Base-by-base conservation (phyloP, 768 basidiomycete genomes). In the Inosperma sp. region DNA sequence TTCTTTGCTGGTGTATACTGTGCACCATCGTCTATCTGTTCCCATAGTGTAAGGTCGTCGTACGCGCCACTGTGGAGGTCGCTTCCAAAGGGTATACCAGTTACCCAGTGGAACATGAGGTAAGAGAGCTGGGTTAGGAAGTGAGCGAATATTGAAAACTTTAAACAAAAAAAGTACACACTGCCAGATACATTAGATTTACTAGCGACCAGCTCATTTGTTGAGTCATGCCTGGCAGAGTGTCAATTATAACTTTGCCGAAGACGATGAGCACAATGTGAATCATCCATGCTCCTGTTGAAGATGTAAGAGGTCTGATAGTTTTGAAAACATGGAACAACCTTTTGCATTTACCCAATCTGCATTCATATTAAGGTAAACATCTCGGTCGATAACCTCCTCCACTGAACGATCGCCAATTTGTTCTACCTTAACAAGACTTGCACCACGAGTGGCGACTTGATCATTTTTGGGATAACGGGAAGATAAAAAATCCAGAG, bases 1-100 rank as follows among this genome's bases (percentile, higher is more conserved):
- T 99, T 99, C 74, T 92, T 96, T 5, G 96, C 86, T 1, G 96
- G 96, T 5, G 96, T 99, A 69, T 98, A 96, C 62, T 98, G 96
- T 1, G 94, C 96, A 31, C 96, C 96, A 43, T 90, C 88, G 68
- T 99, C 96, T 43, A 99, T 99, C 76, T 99, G 96, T 65, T 99
- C 96, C 96, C 96, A 99, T 25, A 99, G 74, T 0, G 96, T 98
- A 41, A 98, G 79, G 60, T 97, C 92, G 66, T 98, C 96, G 69
- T 95, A 99, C 10, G 93, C 96, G 19, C 96, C 96, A 9, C 85
- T 86, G 59, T 91, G 88, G 36, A 86, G 72, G 53, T 88, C 84
- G 50, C 82, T 84, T 61, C 93, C 86, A 67, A 98, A 98, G 7
- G 95, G 95, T 35, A 95, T 93, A 48, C 95, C 95, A 7, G 93